phyloP scores from a whole-genome alignment of 768 basidiomycete genomes.

The Suillus placidus region DNA sequence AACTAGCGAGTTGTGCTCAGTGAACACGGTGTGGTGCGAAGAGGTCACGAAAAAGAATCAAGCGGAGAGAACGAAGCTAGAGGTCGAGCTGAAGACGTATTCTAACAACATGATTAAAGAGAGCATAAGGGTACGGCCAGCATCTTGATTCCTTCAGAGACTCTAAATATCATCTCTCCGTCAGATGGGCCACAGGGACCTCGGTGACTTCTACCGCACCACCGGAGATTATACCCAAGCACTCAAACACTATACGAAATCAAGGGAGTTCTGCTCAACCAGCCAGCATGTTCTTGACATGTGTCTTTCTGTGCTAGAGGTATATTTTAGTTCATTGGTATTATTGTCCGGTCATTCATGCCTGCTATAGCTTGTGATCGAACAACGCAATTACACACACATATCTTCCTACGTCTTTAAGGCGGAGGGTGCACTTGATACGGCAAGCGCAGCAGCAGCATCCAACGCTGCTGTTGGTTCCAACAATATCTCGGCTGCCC shows the following conservation, averaged over 20 bases:
- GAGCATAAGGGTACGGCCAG: conserved; percentile 77
- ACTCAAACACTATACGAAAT: conserved; percentile 85
- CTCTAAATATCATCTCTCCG: not conserved
- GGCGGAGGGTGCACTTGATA: conserved; percentile 89
- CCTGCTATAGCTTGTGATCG: conserved; percentile 68
- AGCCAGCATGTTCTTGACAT: conserved; percentile 93
- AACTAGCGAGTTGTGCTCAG: conserved; percentile 46
- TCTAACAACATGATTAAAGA: conserved; percentile 98
- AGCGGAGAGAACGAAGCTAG: conserved; percentile 80
- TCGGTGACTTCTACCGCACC: conserved; percentile 77
- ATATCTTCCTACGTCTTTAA: conserved; percentile 94
- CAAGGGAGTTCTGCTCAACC: conserved; percentile 90
- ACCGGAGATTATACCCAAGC: conserved; percentile 72
- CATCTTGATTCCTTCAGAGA: not conserved
- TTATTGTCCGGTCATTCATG: not conserved
- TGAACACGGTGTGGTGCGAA: conserved; percentile 78
- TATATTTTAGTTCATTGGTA: conserved; percentile 29
- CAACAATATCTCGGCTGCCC: conserved; percentile 16
- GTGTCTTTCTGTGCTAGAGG: conserved; percentile 83
- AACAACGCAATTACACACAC: conserved; percentile 85
- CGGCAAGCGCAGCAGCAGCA: conserved; percentile 42
- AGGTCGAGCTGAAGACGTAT: conserved; percentile 94
- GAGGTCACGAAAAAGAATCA: conserved; percentile 64
- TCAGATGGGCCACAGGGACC: conserved; percentile 90
- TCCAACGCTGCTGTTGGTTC: conserved; percentile 34